phyloP scores from a whole-genome alignment of 768 basidiomycete species.

The Sporobolomyces pararoseus region DNA sequence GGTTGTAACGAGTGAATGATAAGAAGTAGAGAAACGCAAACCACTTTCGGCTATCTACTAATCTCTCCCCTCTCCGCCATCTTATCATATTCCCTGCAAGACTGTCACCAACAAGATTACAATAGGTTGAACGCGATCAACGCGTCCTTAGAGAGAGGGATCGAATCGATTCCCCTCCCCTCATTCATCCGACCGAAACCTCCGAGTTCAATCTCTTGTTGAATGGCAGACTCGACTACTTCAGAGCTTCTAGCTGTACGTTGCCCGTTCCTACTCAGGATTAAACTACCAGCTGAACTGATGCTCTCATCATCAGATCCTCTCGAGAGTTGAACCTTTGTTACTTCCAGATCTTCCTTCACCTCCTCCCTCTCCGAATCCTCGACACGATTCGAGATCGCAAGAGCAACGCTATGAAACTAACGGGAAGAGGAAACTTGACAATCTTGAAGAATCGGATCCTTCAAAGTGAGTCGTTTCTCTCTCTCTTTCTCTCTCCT shows the following conservation, averaged over 20 bases:
- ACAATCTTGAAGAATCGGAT: neutral
- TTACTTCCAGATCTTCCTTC: conserved; percentile 30
- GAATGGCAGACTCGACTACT: neutral
- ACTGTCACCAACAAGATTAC: neutral
- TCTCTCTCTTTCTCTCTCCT: no score
- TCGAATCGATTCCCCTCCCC: no score
- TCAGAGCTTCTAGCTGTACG: conserved; percentile 1
- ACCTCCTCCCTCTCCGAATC: conserved; percentile 23
- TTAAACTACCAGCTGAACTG: neutral
- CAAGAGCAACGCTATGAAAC: no score
- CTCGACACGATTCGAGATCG: neutral
- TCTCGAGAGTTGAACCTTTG: conserved; percentile 25
- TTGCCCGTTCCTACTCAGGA: neutral
- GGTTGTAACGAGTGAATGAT: no score
- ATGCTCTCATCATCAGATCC: conserved; percentile 21
- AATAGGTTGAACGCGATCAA: neutral
- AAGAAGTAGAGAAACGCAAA: no score
- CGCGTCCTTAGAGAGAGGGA: neutral
- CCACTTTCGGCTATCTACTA: no score
- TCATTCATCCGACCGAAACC: neutral
- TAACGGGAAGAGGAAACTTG: neutral
- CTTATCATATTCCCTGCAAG: no score
- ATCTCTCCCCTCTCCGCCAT: no score
- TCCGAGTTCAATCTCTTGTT: neutral
- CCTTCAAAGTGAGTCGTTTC: conserved; percentile 6